phyloP scores from a whole-genome alignment of 495 filamentous ascomycete species.

The Entonaema liquescens region DNA sequence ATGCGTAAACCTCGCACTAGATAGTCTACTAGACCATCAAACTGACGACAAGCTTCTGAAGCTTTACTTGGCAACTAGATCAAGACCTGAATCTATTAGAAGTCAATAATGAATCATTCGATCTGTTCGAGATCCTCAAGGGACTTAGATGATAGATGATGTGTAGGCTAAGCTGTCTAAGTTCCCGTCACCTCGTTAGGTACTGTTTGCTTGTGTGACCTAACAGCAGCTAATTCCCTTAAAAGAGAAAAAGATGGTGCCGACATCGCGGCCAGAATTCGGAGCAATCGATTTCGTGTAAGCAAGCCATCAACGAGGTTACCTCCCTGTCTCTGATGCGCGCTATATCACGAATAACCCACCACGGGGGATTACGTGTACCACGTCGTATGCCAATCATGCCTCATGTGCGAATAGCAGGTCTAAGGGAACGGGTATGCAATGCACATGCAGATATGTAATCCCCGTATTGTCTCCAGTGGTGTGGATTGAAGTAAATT shows the following conservation, averaged over 20 bases:
- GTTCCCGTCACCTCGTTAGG: slow-evolving; percentile 6
- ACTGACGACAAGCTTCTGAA: slow-evolving; percentile 19
- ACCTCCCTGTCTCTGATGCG: slow-evolving; percentile 10
- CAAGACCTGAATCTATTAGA: neutral
- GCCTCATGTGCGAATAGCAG: neutral
- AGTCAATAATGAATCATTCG: slow-evolving; percentile 18
- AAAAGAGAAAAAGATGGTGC: slow-evolving; percentile 1
- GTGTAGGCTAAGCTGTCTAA: slow-evolving; percentile 4
- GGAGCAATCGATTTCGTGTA: slow-evolving; percentile 21
- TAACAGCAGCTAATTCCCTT: neutral
- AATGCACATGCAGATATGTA: slow-evolving; percentile 23
- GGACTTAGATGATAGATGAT: neutral
- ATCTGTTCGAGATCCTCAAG: slow-evolving; percentile 17
- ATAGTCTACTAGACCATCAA: neutral
- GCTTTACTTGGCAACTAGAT: slow-evolving; percentile 19
- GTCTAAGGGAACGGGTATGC: slow-evolving; percentile 32
- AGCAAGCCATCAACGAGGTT: slow-evolving; percentile 13
- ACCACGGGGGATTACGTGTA: slow-evolving; percentile 27
- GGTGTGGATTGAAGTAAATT: neutral
- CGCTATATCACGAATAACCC: slow-evolving; percentile 8
- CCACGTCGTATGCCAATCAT: slow-evolving; percentile 25
- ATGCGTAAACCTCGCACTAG: slow-evolving; percentile 20
- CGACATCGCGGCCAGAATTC: slow-evolving; percentile 38
- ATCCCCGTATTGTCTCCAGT: neutral
- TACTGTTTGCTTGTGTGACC: slow-evolving; percentile 2